Conservation (phyloP, 2,329 filamentous ascomycete genomes). For the Decorospora gaudefroyi region DNA sequence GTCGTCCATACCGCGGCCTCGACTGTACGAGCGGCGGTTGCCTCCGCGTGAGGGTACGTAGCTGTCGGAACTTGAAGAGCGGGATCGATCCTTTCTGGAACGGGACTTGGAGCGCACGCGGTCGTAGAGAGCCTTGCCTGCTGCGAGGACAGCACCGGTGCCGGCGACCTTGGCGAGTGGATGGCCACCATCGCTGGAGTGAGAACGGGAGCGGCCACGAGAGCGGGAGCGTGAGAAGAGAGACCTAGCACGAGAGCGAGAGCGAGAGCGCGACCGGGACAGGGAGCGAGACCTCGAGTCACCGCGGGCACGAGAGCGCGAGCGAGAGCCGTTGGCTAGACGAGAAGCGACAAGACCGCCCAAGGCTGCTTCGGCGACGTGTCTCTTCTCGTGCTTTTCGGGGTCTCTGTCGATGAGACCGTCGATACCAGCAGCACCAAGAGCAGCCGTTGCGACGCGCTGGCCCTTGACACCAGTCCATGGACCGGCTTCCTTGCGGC, state of each 20-base stretch:
- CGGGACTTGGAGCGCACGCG: constrained; percentile 60
- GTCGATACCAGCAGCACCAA: constrained; percentile 84
- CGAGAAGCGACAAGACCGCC: constrained; percentile 86
- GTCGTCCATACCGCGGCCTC: constrained; percentile 52
- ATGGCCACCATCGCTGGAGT: constrained; percentile 55
- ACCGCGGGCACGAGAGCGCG: constrained; percentile 58
- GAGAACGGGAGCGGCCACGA: constrained; percentile 48
- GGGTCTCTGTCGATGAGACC: constrained; percentile 70
- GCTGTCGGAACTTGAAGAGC: constrained; percentile 54
- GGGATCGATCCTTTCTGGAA: constrained; percentile 49
- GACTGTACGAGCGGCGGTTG: constrained; percentile 48
- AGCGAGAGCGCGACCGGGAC: constrained; percentile 72
- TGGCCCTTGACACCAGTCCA: constrained; percentile 93
- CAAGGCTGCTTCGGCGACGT: constrained; percentile 83
- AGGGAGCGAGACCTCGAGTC: constrained; percentile 52
- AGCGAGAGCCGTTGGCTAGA: constrained; percentile 76
- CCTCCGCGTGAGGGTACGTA: constrained; percentile 56
- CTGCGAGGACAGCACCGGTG: constrained; percentile 55
- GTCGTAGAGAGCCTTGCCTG: constrained; percentile 59
- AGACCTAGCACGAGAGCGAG: constrained; percentile 56
- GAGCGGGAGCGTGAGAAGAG: constrained; percentile 49
- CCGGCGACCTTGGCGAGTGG: constrained; percentile 56
- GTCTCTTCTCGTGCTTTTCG: constrained; percentile 75
- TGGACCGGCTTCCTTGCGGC: constrained; percentile 82
- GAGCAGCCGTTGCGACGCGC: constrained; percentile 84